Percentiles rank a stretch among this genome's conserved stretches.
These are phyloP conservation scores for Solanum chiquidenum DNA, from an alignment of 257 asterid genomes.

Conservation along the genomic window DNA sequence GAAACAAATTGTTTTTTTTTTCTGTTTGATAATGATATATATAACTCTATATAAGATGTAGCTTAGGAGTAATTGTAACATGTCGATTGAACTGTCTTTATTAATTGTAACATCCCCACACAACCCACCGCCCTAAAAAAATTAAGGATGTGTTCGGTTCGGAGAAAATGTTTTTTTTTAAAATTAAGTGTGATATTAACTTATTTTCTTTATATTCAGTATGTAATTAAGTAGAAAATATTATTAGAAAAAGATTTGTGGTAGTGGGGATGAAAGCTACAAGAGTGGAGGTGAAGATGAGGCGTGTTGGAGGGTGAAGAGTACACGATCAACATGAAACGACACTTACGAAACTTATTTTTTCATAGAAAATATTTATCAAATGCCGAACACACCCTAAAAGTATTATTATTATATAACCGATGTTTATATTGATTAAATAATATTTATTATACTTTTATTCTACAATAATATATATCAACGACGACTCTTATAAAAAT, in stretches of 20 bases:
- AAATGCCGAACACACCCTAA: background rate
- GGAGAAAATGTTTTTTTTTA: background rate
- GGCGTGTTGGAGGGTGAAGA: background rate
- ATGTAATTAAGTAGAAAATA: no score
- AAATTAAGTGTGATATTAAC: background rate
- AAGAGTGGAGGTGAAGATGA: background rate
- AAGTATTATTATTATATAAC: no score
- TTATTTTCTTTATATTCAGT: background rate
- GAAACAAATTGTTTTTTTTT: background rate
- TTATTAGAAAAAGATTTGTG: background rate
- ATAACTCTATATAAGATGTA: background rate
- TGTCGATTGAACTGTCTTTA: slow-evolving; percentile 15
- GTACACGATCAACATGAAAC: no score
- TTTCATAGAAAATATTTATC: background rate
- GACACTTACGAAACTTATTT: background rate
- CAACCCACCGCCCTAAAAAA: background rate
- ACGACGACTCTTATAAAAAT: background rate
- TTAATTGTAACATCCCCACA: slow-evolving; percentile 2
- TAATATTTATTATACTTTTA: background rate
- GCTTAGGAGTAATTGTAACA: slow-evolving; percentile 4
- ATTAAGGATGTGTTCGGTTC: background rate
- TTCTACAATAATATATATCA: background rate
- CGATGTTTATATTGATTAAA: no score
- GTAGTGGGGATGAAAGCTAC: background rate
- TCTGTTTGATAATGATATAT: background rate